Conservation (phyloP, 306 rosid genomes). For the Ammopiptanthus mongolicus region DNA sequence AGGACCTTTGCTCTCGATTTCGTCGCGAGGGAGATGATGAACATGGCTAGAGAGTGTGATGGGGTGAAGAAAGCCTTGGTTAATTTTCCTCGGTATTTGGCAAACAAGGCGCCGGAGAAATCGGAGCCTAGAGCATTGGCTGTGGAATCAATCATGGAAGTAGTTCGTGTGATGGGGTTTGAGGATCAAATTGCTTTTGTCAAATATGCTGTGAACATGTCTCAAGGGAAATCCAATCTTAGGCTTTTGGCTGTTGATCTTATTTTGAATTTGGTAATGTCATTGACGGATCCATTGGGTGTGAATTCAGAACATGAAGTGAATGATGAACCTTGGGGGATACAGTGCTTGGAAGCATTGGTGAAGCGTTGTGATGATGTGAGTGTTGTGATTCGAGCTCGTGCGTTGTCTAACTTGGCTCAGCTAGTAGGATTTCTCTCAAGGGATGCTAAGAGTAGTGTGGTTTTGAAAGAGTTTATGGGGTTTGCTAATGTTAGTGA, state of each 20-base stretch:
- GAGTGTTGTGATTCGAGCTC: conserved; percentile 55
- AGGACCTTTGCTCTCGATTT: conserved; percentile 60
- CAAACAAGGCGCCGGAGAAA: conserved; percentile 65
- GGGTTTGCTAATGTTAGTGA: conserved; percentile 44
- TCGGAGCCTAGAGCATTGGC: conserved; percentile 78
- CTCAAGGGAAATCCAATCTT: conserved; percentile 60
- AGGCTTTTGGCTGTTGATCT: conserved; percentile 84
- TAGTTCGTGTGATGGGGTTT: conserved; percentile 45
- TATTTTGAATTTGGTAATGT: conserved; percentile 39
- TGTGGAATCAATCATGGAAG: conserved; percentile 71
- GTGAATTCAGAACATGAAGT: conserved; percentile 46
- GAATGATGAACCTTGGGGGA: conserved; percentile 50
- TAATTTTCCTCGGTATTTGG: conserved; percentile 72
- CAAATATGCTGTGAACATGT: conserved; percentile 65
- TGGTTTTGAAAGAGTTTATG: conserved; percentile 52
- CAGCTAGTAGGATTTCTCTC: conserved; percentile 63
- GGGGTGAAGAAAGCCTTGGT: conserved; percentile 64
- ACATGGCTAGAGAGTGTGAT: conserved; percentile 15
- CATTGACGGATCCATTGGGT: conserved; percentile 52
- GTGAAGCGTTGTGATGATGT: conserved; percentile 75
- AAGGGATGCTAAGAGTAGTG: conserved; percentile 27
- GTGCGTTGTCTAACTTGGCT: conserved; percentile 70
- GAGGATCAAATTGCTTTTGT: conserved; percentile 67
- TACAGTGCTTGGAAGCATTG: conserved; percentile 73
- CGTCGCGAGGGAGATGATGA: conserved; percentile 34